Base-by-base conservation (phyloP, 768 basidiomycete genomes). In the Leccinum incarnatum region DNA sequence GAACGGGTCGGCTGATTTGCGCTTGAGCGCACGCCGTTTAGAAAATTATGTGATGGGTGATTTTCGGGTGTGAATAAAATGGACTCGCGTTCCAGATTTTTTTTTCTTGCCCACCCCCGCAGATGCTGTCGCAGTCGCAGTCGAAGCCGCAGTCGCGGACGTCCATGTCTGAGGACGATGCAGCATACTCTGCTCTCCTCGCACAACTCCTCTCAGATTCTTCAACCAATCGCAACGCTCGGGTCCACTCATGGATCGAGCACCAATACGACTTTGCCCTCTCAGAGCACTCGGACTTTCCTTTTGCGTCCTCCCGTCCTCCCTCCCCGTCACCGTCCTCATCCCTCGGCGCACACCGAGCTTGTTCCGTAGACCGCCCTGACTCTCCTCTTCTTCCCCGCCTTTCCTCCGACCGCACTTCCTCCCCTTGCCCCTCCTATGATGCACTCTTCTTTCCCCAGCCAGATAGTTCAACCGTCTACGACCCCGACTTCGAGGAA, bases 241-340 rank as follows among this genome's bases (percentile, higher is more conserved):
- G 72, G 7, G 68, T 73, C 0, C 73, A 73, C 42, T 74, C 72
- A 1, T 73, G 72, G 72, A 73, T 73, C 23, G 72, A 73, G 46
- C 73, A 74, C 29, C 72, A 73, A n/a, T 73, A 73, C 52, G 73
- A 73, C 64, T 73, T 72, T 67, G 72, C 66, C 17, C 59, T 72
- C 30, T 65, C 72, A 2, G 72, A 72, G n/a, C 67, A 65, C 2
- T 1, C 47, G 2, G 56, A 67, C 36, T 12, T 30, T 12, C 58
- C 49, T 21, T 42, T 19, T 47, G 14, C 60, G 10, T 56, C 56
- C 2, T 61, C 68, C 2, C 68, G 59, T 11, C 47, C 65, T 0
- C 65, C 72, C 1, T 72, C 71, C 0, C 71, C 72, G 0, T 72
- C 72, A 0, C 71, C 70, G 0, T 73, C 72, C 0, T 72, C 72